These are phyloP conservation scores for Peronospora destructor DNA, from an alignment of 352 stramenopile genomes.

Conservation along the genomic window DNA sequence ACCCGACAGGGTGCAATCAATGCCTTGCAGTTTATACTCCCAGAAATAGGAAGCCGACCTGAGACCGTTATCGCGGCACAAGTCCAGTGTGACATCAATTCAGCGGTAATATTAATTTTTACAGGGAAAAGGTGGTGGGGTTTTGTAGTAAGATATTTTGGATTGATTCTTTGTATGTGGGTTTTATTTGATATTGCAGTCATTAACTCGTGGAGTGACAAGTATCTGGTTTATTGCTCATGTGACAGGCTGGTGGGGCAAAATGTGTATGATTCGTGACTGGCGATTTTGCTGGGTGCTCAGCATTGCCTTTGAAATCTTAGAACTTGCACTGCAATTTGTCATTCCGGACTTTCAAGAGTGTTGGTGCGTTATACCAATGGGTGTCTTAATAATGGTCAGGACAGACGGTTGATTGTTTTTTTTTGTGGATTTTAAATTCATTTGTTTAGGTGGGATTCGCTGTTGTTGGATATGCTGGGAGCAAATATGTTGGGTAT, in stretches of 20 bases:
- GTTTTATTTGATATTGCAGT: slow-evolving; percentile 20
- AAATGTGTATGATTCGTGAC: slow-evolving; percentile 92
- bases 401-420: background rate
- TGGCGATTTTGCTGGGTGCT: slow-evolving; percentile 90
- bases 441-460: slow-evolving; percentile 70
- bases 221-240: slow-evolving; percentile 85
- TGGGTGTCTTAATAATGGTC: background rate
- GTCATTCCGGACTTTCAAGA: slow-evolving; percentile 91
- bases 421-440: background rate
- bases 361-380: slow-evolving; percentile 59
- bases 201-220: slow-evolving; percentile 58
- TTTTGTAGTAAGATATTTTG: too few species aligned
- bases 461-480: slow-evolving; percentile 86
- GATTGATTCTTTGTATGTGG: background rate
- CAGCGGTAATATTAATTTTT: slow-evolving; percentile 17
- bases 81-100: slow-evolving; percentile 65
- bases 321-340: slow-evolving; percentile 86
- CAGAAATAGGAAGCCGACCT: slow-evolving; percentile 47
- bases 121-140: background rate
- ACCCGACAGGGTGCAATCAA: slow-evolving; percentile 52
- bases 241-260: slow-evolving; percentile 85
- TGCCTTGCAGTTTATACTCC: slow-evolving; percentile 70
- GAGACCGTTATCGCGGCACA: slow-evolving; percentile 23
- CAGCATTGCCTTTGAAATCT: slow-evolving; percentile 85
- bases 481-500: slow-evolving; percentile 90